Conservation (phyloP, 768 basidiomycete species). For the Suillus hirtellus region DNA sequence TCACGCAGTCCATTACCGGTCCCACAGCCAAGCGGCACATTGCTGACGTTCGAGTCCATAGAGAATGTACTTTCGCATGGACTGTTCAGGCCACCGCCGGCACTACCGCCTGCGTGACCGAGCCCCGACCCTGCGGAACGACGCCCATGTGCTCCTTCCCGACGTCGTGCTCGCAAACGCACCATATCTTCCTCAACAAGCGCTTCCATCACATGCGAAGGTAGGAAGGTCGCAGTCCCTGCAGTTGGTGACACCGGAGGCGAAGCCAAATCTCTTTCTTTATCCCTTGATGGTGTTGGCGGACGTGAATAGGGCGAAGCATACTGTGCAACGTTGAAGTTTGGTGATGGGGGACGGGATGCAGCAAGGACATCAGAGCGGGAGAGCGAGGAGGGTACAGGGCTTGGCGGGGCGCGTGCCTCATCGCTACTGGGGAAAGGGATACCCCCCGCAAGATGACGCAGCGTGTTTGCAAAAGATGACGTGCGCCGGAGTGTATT, state of each 20-base stretch:
- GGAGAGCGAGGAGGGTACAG: constrained; percentile 23
- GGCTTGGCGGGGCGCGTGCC: constrained; percentile 39
- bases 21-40: constrained; percentile 73
- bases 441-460: constrained; percentile 67
- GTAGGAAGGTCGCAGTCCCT: constrained; percentile 54
- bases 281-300: constrained; percentile 37
- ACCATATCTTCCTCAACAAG: constrained; percentile 96
- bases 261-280: constrained; percentile 27
- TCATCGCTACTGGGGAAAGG: constrained; percentile 70
- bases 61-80: constrained; percentile 80
- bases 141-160: constrained; percentile 40
- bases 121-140: constrained; percentile 35
- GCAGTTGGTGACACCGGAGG: constrained; percentile 36
- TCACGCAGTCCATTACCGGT: constrained; percentile 82
- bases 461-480: constrained; percentile 77
- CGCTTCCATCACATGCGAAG: constrained; percentile 83
- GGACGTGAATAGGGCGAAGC: constrained; percentile 72
- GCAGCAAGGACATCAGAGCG: constrained; percentile 35
- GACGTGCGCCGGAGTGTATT: constrained; percentile 77
- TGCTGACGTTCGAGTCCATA: constrained; percentile 65
- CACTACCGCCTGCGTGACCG: constrained; percentile 30
- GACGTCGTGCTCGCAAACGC: constrained; percentile 71
- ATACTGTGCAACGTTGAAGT: constrained; percentile 75
- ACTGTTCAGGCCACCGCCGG: constrained; percentile 53
- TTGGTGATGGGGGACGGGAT: constrained; percentile 78